A percentile compares a stretch with the other conserved stretches of the same genome.
Conservation (phyloP, 176 grass and related monocot genomes). For the Elaeis guineensis region DNA sequence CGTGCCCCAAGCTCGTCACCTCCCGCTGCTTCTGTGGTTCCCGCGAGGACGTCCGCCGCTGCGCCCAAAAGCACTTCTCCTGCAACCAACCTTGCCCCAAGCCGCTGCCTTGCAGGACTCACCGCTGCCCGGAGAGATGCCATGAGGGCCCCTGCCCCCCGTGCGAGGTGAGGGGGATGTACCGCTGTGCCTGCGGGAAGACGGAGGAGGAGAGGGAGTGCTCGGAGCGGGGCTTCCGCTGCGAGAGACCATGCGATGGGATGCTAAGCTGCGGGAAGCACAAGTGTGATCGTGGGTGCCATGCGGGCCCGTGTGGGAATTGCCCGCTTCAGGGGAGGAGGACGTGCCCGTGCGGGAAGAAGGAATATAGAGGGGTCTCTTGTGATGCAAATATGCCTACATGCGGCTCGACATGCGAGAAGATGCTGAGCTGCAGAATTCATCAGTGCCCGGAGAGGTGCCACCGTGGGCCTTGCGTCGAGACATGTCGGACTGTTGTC, state of each 20-base stretch:
- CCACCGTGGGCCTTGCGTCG: constrained; percentile 59
- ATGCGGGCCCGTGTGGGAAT: constrained; percentile 59
- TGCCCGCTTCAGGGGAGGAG: constrained; percentile 68
- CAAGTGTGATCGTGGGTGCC: constrained; percentile 80
- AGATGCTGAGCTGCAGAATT: constrained; percentile 52
- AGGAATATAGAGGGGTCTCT: constrained; percentile 54
- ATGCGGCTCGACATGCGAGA: constrained; percentile 73
- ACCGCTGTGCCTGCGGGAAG: constrained; percentile 63
- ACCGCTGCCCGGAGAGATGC: constrained; percentile 49
- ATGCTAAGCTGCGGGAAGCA: constrained; percentile 64
- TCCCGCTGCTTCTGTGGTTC: constrained; percentile 61
- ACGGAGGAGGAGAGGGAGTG: constrained; percentile 43
- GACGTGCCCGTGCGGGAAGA: constrained; percentile 86
- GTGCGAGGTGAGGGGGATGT: constrained; percentile 39
- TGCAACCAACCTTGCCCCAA: constrained; percentile 44
- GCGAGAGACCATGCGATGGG: constrained; percentile 47
- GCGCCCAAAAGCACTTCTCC: constrained; percentile 69
- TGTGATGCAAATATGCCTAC: constrained; percentile 66
- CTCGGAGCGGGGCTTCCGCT: constrained; percentile 52
- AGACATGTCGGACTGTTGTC: constrained; percentile 65
- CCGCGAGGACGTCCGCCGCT: constrained; percentile 45
- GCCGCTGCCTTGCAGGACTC: constrained; percentile 50
- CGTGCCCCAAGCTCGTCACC: constrained; percentile 58
- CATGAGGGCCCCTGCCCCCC: constrained; percentile 61
- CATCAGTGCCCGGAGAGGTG: constrained; percentile 84